Percentiles rank a stretch among this genome's conserved stretches.
Evolutionary conservation across 495 filamentous ascomycete species (phyloP).

Genomic region (Daldinia decipiens): DNA sequence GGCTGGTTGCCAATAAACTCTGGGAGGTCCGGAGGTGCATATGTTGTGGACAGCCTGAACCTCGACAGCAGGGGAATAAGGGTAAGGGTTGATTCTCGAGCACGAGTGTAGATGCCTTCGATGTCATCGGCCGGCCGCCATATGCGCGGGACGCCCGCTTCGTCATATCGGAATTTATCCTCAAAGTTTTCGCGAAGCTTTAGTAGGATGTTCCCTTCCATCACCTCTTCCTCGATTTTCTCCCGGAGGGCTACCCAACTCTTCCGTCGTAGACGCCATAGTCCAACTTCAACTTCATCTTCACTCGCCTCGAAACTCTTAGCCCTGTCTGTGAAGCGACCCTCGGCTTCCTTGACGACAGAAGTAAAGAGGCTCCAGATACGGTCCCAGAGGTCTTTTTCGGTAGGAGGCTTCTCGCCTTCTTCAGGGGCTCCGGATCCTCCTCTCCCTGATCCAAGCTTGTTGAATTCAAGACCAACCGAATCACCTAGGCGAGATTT

Average conservation of each 20-base stretch:
- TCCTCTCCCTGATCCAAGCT: constrained; percentile 84
- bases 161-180: constrained; percentile 98
- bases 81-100: constrained; percentile 87
- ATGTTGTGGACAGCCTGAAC: constrained; percentile 78
- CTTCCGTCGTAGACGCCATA: constrained; percentile 91
- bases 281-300: constrained; percentile 90
- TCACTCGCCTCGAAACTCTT: constrained; percentile 91
- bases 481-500: constrained; percentile 85
- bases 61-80: constrained; percentile 88
- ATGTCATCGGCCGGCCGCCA: constrained; percentile 98
- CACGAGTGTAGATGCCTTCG: constrained; percentile 89
- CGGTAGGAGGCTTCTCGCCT: constrained; percentile 73
- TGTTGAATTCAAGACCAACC: constrained; percentile 93
- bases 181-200: constrained; percentile 99
- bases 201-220: constrained; percentile 93
- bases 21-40: constrained; percentile 78
- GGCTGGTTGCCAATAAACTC: constrained; percentile 85
- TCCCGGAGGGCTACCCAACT: constrained; percentile 90
- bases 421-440: constrained; percentile 81
- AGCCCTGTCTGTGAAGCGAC: constrained; percentile 84
- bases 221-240: constrained; percentile 96
- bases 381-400: constrained; percentile 94
- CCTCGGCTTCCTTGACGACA: constrained; percentile 87
- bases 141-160: constrained; percentile 91
- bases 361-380: constrained; percentile 88